Conservation (phyloP, 2,329 filamentous ascomycete species). For the Fusarium sp. region DNA sequence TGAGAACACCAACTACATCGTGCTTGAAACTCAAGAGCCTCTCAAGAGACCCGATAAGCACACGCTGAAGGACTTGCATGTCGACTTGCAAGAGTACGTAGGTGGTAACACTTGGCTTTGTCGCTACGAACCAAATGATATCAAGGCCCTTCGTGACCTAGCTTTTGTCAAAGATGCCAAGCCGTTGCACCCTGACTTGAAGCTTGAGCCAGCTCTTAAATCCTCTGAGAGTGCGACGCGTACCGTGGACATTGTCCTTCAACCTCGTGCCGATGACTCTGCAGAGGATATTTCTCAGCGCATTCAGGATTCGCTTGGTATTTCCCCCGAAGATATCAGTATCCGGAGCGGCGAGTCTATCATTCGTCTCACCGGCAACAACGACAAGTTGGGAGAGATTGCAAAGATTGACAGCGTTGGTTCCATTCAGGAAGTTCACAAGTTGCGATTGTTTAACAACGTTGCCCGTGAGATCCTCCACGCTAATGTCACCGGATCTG, state of each 20-base stretch:
- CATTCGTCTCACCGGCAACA: not conserved
- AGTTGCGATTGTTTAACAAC: not conserved
- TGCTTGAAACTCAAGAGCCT: not conserved
- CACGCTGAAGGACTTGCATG: not conserved
- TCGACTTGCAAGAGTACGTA: not conserved
- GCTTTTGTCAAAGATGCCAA: not conserved
- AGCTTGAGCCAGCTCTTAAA: not conserved
- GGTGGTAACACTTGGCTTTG: not conserved
- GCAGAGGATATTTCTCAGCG: not conserved
- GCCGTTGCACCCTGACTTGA: not conserved
- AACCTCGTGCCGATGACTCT: not conserved
- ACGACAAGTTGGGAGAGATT: not conserved
- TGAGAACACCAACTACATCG: not conserved
- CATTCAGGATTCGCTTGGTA: not conserved
- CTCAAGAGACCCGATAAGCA: not conserved
- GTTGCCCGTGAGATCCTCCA: not conserved
- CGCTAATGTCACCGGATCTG: not conserved
- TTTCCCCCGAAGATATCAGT: not conserved
- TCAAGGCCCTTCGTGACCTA: not conserved
- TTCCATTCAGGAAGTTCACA: not conserved
- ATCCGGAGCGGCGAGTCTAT: not conserved
- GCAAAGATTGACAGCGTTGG: not conserved
- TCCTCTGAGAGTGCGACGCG: not conserved
- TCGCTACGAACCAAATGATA: not conserved
- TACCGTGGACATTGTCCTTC: not conserved